Evolutionary conservation across 1,284 basidiomycete species (phyloP).

Genomic region (Crepidotus sp.): DNA sequence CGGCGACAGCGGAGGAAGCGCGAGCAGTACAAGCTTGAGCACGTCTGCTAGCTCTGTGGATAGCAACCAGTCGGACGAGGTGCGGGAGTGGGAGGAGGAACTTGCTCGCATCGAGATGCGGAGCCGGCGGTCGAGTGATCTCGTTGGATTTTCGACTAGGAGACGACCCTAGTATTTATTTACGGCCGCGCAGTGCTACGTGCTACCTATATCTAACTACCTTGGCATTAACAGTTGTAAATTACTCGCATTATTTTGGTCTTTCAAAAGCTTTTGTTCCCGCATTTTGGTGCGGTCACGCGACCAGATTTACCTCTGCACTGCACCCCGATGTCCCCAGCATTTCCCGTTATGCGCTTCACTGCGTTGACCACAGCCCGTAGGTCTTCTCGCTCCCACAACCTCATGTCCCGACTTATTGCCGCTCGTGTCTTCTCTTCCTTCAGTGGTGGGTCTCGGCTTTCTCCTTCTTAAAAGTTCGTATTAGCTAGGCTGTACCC

Average conservation of each 20-base stretch:
- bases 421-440: background rate
- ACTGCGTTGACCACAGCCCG: slow-evolving; percentile 14
- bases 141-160: slow-evolving; percentile 48
- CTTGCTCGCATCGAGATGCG: slow-evolving; percentile 58
- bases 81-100: slow-evolving; percentile 68
- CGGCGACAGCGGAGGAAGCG: slow-evolving; percentile 26
- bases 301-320: background rate
- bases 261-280: background rate
- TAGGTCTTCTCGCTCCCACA: slow-evolving; percentile 8
- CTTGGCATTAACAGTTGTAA: background rate
- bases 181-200: background rate
- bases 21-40: slow-evolving; percentile 29
- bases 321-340: slow-evolving; percentile 12
- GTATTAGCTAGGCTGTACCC: slow-evolving; percentile 5
- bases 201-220: background rate
- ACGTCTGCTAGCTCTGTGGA: slow-evolving; percentile 25
- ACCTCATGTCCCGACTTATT: slow-evolving; percentile 6
- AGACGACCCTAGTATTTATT: slow-evolving; percentile 24
- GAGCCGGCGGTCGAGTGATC: slow-evolving; percentile 53
- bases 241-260: slow-evolving; percentile 8
- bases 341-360: slow-evolving; percentile 17
- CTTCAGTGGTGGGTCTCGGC: slow-evolving; percentile 16
- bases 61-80: slow-evolving; percentile 27
- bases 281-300: slow-evolving; percentile 1
- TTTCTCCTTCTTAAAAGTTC: slow-evolving; percentile 17